phyloP scores from a whole-genome alignment of 345 rosid species.

The Raphanus raphanistrum region DNA sequence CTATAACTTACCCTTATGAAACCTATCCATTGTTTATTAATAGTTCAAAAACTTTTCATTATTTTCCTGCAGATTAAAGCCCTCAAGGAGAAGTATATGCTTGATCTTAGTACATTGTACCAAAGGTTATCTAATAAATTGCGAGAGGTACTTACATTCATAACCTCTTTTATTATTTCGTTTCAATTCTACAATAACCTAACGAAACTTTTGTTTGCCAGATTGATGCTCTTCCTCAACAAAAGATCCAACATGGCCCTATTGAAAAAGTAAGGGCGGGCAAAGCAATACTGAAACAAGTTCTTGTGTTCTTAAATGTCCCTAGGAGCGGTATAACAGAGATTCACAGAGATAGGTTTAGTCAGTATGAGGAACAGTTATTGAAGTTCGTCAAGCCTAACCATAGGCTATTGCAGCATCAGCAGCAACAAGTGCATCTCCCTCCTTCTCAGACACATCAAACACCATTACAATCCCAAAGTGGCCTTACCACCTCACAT shows the following conservation, averaged over 20 bases:
- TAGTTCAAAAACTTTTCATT: neutral
- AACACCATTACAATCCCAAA: conserved; percentile 49
- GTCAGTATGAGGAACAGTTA: conserved; percentile 33
- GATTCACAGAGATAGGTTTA: conserved; percentile 44
- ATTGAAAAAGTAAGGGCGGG: conserved; percentile 32
- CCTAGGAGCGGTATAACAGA: conserved; percentile 32
- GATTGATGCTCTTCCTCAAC: conserved; percentile 43
- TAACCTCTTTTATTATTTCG: neutral
- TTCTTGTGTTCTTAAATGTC: conserved; percentile 29
- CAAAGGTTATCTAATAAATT: conserved; percentile 37
- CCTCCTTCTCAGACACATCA: conserved; percentile 43
- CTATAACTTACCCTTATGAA: neutral
- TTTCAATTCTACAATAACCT: neutral
- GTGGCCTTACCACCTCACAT: conserved; percentile 40
- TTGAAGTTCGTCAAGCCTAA: conserved; percentile 6
- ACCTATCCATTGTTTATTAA: neutral
- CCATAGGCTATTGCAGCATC: conserved; percentile 42
- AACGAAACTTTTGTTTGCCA: conserved; percentile 9
- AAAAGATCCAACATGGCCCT: conserved; percentile 18
- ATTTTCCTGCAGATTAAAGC: conserved; percentile 36
- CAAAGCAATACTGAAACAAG: conserved; percentile 27
- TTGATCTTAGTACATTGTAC: conserved; percentile 39
- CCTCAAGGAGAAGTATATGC: conserved; percentile 38
- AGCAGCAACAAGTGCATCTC: conserved; percentile 42
- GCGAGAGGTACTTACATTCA: conserved; percentile 37